phyloP scores from a whole-genome alignment of 495 filamentous ascomycete species.

The Polyplosphaeria fusca region DNA sequence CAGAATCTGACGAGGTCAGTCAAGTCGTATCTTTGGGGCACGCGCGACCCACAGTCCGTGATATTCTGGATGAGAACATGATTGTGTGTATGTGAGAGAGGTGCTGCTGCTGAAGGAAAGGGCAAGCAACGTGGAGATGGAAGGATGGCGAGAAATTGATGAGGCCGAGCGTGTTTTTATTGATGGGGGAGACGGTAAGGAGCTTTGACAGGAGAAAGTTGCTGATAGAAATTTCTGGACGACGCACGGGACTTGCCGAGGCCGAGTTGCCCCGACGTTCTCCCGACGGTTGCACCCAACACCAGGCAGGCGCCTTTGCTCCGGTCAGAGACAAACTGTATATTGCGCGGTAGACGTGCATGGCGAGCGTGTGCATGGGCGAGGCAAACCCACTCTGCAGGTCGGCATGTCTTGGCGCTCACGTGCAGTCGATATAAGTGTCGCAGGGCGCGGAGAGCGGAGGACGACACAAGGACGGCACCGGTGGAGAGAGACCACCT shows the following conservation, averaged over 20 bases:
- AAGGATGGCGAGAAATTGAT: conserved; percentile 8
- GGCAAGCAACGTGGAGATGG: conserved; percentile 21
- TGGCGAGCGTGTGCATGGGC: too few species aligned
- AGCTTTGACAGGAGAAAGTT: background rate
- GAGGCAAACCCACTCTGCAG: too few species aligned
- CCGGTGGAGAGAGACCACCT: background rate
- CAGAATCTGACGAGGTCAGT: conserved; percentile 51
- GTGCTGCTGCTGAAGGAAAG: conserved; percentile 30
- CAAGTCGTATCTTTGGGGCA: too few species aligned
- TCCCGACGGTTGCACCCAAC: too few species aligned
- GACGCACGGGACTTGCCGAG: conserved; percentile 8
- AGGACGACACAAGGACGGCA: background rate
- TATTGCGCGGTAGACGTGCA: too few species aligned
- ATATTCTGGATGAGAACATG: conserved; percentile 64
- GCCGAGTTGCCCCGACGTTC: conserved; percentile 19
- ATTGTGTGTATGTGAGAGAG: conserved; percentile 35
- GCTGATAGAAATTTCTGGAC: conserved; percentile 29
- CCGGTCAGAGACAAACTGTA: too few species aligned
- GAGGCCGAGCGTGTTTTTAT: conserved; percentile 17
- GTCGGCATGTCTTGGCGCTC: too few species aligned
- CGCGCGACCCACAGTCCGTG: conserved; percentile 65
- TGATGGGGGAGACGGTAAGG: conserved; percentile 1
- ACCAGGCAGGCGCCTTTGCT: too few species aligned
- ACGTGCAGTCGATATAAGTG: too few species aligned
- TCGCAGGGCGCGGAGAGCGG: too few species aligned